Base-by-base conservation (phyloP, 805 yeast genomes). In the Jamesozyma gamospora region DNA sequence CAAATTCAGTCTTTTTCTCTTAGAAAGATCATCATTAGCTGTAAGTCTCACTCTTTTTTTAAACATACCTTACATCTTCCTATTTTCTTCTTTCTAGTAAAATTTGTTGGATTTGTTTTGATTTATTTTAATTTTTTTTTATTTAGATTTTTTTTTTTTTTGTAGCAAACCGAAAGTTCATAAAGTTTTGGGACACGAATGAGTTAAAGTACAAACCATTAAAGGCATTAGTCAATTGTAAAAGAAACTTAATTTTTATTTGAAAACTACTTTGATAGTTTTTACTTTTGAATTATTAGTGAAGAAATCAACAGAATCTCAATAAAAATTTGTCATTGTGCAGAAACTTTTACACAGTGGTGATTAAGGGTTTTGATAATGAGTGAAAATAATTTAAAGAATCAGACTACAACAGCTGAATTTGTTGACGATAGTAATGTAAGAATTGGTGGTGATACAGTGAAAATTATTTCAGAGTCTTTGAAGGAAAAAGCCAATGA, bases 371-470 rank as follows among this genome's bases (percentile, higher is more conserved):
- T 29, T 4, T 14, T n/a, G 13, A 28, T 3, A 26, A 50, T 50
- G 53, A 45, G 48, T 34, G 55, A 48, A 16, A 41, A 21, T 18
- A 41, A 36, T 35, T 27, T 47, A 2, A 50, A 50, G 35, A 48
- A 18, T 3, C 37, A 40, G 2, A 52, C 50, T 31, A 53, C 56
- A 1, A 50, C 60, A 29, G 63, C 62, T 12, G 48, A 46, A 21
- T 56, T 58, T 45, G 53, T 53, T n/a, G 50, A 52, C 14, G 48
- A 48, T 16, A 41, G 50, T 8, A 46, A 40, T 14, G 42, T 41
- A 5, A 47, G 60, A 35, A 44, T 57, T 25, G 62, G 63, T 24
- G 60, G 58, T 14, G 51, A 53, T 26, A 52, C 60, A 9, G 51
- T 48, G 7, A 45, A 46, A 34, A 48, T 51, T 19, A 39, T 57